Base-by-base conservation (phyloP, 23 red algal species). In the Gracilaria domingensis region DNA sequence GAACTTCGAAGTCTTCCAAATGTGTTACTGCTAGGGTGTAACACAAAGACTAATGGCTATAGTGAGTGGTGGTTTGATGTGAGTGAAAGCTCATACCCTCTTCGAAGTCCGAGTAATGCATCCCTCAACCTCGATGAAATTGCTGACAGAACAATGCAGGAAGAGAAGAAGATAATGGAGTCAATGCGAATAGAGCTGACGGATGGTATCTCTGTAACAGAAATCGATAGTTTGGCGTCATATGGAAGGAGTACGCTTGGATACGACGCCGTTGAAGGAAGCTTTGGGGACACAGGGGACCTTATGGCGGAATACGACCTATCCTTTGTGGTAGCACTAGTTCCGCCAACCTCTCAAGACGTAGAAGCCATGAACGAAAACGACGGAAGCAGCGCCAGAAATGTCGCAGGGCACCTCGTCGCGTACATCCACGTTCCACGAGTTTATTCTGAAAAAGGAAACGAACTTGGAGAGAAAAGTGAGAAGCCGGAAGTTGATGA, bases 1-100 rank as follows among this genome's bases (percentile, higher is more conserved):
- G 66, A 91, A 42, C 29, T 97, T 18, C 59, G 72, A 58, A 88
- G 81, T 26, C 91, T 97, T n/a, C 89, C 95, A 28, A 93, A 93
- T 37, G 40, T 93, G 35, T 56, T 97, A 85, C 42, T 97, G 8
- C 49, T 93, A 0, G 90, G 95, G 4, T 89, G 89, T 44, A 88
- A 88, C 24, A 54, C 83, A 12, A 88, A 84, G 44, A 62, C 85
- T 21, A 75, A 44, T 67, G 85, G 40, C 34, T 88, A 70, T 49
- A 67, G 64, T 28, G 28, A 71, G 38, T 95, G 84, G 85, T 95
- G 93, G 93, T 57, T 88, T 42, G 84, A 78, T 49, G 18, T 42
- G 37, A 2, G 51, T 29, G 70, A 45, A 9, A 53, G 21, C 38
- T 26, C 11, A 8, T 26, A 88, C 36, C n/a, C 67, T 30, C 13